Evolutionary conservation across 768 basidiomycete species (phyloP), one percentile per base, ranked within the genome.

Genomic region (Xerocomellus intermedius): DNA sequence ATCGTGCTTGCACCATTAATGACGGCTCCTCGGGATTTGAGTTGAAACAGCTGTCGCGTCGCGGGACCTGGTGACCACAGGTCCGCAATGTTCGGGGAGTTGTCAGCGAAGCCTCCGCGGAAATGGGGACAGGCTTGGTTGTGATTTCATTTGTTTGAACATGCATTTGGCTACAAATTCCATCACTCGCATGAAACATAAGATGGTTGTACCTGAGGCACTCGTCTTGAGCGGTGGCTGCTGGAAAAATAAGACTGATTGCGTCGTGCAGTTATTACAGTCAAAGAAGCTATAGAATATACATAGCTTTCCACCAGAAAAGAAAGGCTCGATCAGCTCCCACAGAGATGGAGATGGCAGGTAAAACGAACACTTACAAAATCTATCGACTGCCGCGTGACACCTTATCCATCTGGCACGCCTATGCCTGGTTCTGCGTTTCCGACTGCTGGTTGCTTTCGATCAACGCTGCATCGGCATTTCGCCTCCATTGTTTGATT

Each of bases 401-500:
- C 22, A 35, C 16, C n/a, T 8, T 10, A 33, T 16, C 36, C 17
- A n/a, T n/a, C 14, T 24, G 8, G 19, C 10, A 5, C 9, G 19
- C 10, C 38, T 50, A 58, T 33, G n/a, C 30, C n/a, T 30, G 39
- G 3, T 5, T 44, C 30, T 44, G 41, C 8, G 12, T 26, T 47
- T 42, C 50, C 10, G 14, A 7, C 21, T 24, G 45, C 8, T 46
- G n/a, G 14, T 19, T 24, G 8, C 8, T 54, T 26, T 50, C 48
- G 1, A 48, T 36, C 9, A 42, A 13, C 24, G 36, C 19, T 42
- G 22, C 35, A 30, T 62, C 65, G 0, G 58, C 57, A 8, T 68
- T 42, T 50, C 64, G 58, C 51, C 66, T 55, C 66, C 66, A 67
- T 21, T 66, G 61, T 36, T 61, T 66, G 4, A 68, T 50, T 46